Base-by-base conservation (phyloP, 2,329 filamentous ascomycete genomes). In the Aspergillus versicolor region DNA sequence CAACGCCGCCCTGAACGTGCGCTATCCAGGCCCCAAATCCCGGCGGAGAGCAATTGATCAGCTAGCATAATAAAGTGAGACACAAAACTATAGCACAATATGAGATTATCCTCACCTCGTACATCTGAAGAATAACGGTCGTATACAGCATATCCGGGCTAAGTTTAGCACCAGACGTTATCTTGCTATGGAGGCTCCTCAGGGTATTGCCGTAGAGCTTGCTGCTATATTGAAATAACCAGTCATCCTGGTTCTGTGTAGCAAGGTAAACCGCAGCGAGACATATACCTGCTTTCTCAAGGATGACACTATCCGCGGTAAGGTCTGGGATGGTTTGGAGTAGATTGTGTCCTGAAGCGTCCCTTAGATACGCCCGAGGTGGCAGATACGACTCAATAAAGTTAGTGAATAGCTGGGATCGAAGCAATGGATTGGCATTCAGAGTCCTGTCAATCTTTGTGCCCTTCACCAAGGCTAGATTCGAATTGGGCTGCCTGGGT, bases 21-120 rank as follows among this genome's bases (percentile, higher is more conserved):
- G 62, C 61, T 37, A 65, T 59, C 60, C 65, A 67, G 27, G 59
- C 63, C 27, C 50, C 54, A n/a, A 65, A 65, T 1, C 63, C 64
- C 19, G 62, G 57, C 2, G 58, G 61, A 3, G 62, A 65, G 21
- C 58, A 63, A 54, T 63, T 64, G 34, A 66, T 59, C 32, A 65
- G 55, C 61, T 65, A 48, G 43, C 37, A 11, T 21, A 30, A 30
- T 27, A 30, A 30, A 30, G 8, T 30, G 27, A 30, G 27, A 30
- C 9, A 11, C 27, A 9, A 42, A 27, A 15, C 17, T 21, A 15
- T 34, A 22, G 15, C 12, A 37, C 27, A 32, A 17, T n/a, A 15
- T 19, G 6, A 8, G 41, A 19, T 17, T 8, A 21, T n/a, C n/a
- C 56, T 45, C 60, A 65, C 61, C 59, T 66, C 58, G 19, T 66